phyloP scores from a whole-genome alignment of 495 filamentous ascomycete species.

The Platismatia glauca region DNA sequence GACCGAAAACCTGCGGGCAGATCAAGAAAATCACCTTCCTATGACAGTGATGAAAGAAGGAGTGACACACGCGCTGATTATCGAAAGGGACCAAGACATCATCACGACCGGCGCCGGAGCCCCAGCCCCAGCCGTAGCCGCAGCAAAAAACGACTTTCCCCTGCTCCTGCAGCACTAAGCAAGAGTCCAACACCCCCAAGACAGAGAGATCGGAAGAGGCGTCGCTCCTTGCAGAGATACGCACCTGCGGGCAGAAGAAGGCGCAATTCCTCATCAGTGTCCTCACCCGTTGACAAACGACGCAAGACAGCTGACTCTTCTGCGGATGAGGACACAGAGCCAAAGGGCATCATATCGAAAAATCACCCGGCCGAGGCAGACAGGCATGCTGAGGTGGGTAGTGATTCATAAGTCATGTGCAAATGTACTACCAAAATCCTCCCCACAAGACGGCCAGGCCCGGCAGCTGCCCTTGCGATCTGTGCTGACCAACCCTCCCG shows the following conservation, averaged over 20 bases:
- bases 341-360: slow-evolving; percentile 33
- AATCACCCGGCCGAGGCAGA: slow-evolving; percentile 16
- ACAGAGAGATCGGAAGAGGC: slow-evolving; percentile 39
- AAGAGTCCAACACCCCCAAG: slow-evolving; percentile 29
- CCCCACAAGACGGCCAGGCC: neutral
- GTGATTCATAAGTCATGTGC: slow-evolving; percentile 28
- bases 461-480: neutral
- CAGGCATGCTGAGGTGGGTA: slow-evolving; percentile 42
- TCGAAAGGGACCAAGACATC: slow-evolving; percentile 37
- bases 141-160: slow-evolving; percentile 18
- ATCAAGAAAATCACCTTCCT: slow-evolving; percentile 37
- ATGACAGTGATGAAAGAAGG: slow-evolving; percentile 34
- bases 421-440: slow-evolving; percentile 11
- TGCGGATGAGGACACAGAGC: slow-evolving; percentile 45
- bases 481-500: slow-evolving; percentile 6
- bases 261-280: slow-evolving; percentile 42
- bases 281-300: slow-evolving; percentile 42
- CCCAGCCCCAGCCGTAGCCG: slow-evolving; percentile 37
- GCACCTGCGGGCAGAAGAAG: slow-evolving; percentile 39
- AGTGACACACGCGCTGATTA: slow-evolving; percentile 40
- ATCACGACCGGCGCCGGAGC: slow-evolving; percentile 36
- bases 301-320: slow-evolving; percentile 55
- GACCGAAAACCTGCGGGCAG: slow-evolving; percentile 27
- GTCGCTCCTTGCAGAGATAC: slow-evolving; percentile 46
- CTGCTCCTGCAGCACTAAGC: slow-evolving; percentile 25